Evolutionary conservation across 129 eudicot genomes (phyloP), one percentile per base, ranked within the genome.

Genomic region (Dittrichia graveolens): DNA sequence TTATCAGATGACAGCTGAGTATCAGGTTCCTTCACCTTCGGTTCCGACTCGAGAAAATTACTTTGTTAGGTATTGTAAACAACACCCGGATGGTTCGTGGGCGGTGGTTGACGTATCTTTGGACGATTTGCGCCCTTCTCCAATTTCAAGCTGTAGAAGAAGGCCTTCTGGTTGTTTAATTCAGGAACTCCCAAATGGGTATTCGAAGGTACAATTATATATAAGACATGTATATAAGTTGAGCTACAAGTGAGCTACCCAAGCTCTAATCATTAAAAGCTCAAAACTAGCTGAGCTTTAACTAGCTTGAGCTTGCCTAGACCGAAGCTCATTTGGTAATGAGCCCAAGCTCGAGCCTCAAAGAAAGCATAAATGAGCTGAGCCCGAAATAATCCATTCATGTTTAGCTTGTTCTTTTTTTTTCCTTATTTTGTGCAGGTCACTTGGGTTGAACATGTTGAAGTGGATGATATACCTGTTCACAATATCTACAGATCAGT

Each of bases 91-190:
- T 44, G 97, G 94, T 11, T 90, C 80, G 4, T 95, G 99, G 99
- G 99, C 94, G 7, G 96, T 95, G n/a, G 97, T 86, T 62, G 99
- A 95, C 83, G 99, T 95, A 37, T 95, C 99, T 16, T 78, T 95
- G 80, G 99, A 95, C 82, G 85, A 75, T 79, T 67, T 94, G 55
- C 88, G 89, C 12, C 88, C 91, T 38, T 71, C 85, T 69, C 71
- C 94, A 0, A 61, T 84, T 13, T 70, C 90, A 19, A 82, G 91
- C 71, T 87, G 95, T 45, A 81, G 95, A 67, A 81, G 98, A 83
- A 86, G 98, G 82, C 98, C 98, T 15, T 95, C 99, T 10, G 99
- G 99, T 71, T 95, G 99, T 72, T 72, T 95, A 38, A 95, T 95
- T 65, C 96, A 95, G 68, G 99, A 95, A 65, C 56, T 86, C 35